phyloP scores from a whole-genome alignment of 805 yeast genomes.

The Yamadazyma laniorum region DNA sequence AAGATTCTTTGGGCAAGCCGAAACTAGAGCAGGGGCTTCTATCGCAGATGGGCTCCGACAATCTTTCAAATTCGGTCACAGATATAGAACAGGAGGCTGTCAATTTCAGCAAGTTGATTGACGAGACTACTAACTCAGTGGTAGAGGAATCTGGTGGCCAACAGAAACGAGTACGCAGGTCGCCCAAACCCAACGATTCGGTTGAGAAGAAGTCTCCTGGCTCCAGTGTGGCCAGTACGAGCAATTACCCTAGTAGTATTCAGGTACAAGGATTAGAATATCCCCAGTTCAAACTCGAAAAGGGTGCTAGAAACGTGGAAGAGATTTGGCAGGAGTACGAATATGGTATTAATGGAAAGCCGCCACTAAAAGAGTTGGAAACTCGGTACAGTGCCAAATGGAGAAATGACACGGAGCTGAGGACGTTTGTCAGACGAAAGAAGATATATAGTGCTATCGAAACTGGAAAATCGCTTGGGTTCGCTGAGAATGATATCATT shows the following conservation, averaged over 20 bases:
- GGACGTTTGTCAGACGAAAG: constrained; percentile 53
- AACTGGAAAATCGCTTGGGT: constrained; percentile 45
- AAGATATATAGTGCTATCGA: constrained; percentile 57
- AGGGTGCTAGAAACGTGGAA: constrained; percentile 35
- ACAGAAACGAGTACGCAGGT: constrained; percentile 7
- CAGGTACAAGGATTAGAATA: constrained; percentile 13
- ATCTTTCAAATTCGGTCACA: neutral
- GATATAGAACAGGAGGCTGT: neutral
- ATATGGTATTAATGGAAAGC: constrained; percentile 50
- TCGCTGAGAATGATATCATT: constrained; percentile 40
- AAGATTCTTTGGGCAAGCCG: constrained; percentile 2
- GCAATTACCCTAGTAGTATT: constrained; percentile 2
- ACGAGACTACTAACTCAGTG: constrained; percentile 1
- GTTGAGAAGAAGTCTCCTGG: constrained; percentile 5
- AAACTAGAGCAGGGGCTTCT: neutral
- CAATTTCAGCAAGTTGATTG: neutral
- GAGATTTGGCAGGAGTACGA: constrained; percentile 61
- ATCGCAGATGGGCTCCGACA: neutral
- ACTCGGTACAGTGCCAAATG: constrained; percentile 50
- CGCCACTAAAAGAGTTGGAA: constrained; percentile 51
- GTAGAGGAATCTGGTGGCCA: neutral
- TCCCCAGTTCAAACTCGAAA: constrained; percentile 25
- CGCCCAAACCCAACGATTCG: constrained; percentile 9
- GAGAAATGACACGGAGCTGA: constrained; percentile 55
- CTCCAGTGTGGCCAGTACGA: neutral